Conservation (phyloP, 2,329 filamentous ascomycete genomes). For the Colletotrichum gigasporum region DNA sequence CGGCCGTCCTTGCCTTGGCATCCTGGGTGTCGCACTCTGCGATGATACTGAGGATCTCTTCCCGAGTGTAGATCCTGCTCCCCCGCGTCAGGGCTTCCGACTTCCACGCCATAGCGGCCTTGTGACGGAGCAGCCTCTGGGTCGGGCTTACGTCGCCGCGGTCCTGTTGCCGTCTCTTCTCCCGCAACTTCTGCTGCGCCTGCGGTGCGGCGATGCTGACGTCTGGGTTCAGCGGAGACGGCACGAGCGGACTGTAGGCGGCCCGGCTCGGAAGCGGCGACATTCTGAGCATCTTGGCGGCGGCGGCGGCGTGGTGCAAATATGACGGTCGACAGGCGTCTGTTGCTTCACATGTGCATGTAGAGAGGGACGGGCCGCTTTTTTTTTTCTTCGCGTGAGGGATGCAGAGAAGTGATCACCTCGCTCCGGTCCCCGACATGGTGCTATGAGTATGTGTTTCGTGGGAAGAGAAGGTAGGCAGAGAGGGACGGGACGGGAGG, state of each 20-base stretch:
- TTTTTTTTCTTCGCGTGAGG: neutral
- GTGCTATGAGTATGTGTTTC: neutral
- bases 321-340: neutral
- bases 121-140: conserved; percentile 50
- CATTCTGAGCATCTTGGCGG: conserved; percentile 17
- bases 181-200: conserved; percentile 31
- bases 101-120: conserved; percentile 52
- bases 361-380: conserved; percentile 3
- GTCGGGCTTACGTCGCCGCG: conserved; percentile 47
- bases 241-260: conserved; percentile 37
- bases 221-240: conserved; percentile 42
- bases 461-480: neutral
- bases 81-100: conserved; percentile 34
- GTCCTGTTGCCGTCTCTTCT: conserved; percentile 29
- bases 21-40: conserved; percentile 28
- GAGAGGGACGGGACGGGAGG: neutral
- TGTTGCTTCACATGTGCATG: neutral
- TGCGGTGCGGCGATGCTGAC: conserved; percentile 21
- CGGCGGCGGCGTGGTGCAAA: neutral
- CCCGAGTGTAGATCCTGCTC: conserved; percentile 23
- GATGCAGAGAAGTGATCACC: conserved; percentile 4
- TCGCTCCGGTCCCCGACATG: neutral
- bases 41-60: conserved; percentile 29
- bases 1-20: conserved; percentile 2
- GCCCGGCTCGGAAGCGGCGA: conserved; percentile 28